A percentile compares a stretch with the other conserved stretches of the same genome.
These are phyloP conservation scores for Pouteria campechiana DNA, from an alignment of 179 eudicot genomes.

Conservation along the genomic window DNA sequence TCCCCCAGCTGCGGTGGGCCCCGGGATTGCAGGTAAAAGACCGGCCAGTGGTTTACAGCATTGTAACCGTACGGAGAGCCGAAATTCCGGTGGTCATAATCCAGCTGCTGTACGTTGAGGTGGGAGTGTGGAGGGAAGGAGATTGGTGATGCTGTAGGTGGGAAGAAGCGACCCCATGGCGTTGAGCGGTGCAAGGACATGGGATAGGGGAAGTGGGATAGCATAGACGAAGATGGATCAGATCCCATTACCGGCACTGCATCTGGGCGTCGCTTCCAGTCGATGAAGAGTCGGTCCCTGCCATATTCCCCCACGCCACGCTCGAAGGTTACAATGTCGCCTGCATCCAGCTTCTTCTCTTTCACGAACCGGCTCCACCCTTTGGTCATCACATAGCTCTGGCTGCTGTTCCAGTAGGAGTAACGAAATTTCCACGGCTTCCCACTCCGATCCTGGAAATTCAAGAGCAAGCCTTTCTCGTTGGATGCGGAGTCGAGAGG, in stretches of 20 bases:
- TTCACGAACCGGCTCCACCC: conserved; percentile 95
- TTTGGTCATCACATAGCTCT: conserved; percentile 72
- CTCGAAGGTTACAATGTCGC: conserved; percentile 70
- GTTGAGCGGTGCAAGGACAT: conserved; percentile 5
- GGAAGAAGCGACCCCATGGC: conserved; percentile 4
- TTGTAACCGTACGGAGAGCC: not conserved
- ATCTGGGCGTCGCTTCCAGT: conserved; percentile 71
- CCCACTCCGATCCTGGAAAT: conserved; percentile 69
- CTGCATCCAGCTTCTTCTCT: conserved; percentile 75
- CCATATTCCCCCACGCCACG: conserved; percentile 37
- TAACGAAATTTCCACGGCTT: conserved; percentile 82
- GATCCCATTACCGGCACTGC: conserved; percentile 11
- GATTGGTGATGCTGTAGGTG: conserved; percentile 5
- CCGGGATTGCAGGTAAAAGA: conserved; percentile 17
- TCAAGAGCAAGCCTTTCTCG: conserved; percentile 60
- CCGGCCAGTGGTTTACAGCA: conserved; percentile 16
- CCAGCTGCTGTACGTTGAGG: no score
- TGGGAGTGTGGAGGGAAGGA: not conserved
- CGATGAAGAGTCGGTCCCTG: conserved; percentile 56
- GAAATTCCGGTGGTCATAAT: not conserved
- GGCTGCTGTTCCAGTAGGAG: conserved; percentile 91
- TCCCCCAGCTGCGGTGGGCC: conserved; percentile 3
- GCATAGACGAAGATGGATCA: conserved; percentile 2
- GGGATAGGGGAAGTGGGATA: conserved; percentile 6
- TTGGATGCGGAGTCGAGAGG: conserved; percentile 53